Conservation (phyloP, 164 flowering plant species). For the Platanus orientalis region DNA sequence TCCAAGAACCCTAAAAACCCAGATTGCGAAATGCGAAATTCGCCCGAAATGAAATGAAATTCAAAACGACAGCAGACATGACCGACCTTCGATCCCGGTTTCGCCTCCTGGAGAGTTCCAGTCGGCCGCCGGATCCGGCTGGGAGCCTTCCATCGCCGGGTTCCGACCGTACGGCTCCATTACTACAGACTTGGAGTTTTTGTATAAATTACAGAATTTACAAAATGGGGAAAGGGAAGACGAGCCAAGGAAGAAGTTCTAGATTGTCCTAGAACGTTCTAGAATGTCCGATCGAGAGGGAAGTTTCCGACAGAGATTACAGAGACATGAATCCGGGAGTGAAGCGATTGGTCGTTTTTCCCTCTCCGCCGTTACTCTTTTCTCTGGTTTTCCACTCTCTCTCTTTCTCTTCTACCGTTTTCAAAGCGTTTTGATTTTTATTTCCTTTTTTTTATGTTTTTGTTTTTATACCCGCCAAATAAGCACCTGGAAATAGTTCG, state of each 20-base stretch:
- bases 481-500: no score
- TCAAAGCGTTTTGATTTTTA: background rate
- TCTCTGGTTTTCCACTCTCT: background rate
- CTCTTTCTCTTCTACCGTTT: background rate
- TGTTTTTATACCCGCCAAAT: background rate
- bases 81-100: slow-evolving; percentile 64
- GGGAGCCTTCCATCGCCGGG: slow-evolving; percentile 39
- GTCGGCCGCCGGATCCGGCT: slow-evolving; percentile 42
- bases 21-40: slow-evolving; percentile 1
- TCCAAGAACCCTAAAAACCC: background rate
- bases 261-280: background rate
- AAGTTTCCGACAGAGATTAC: background rate
- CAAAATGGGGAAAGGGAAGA: background rate
- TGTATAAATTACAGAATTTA: background rate
- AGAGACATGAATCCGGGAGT: no score
- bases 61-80: slow-evolving; percentile 5
- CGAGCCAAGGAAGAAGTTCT: slow-evolving; percentile 6
- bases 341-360: no score
- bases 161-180: slow-evolving; percentile 61
- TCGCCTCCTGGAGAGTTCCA: slow-evolving; percentile 37
- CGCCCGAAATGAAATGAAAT: background rate
- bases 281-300: slow-evolving; percentile 21
- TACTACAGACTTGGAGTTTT: slow-evolving; percentile 3
- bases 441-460: background rate
- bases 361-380: background rate